phyloP scores from a whole-genome alignment of 1,284 basidiomycete species.

The Rhodotorula sp. region DNA sequence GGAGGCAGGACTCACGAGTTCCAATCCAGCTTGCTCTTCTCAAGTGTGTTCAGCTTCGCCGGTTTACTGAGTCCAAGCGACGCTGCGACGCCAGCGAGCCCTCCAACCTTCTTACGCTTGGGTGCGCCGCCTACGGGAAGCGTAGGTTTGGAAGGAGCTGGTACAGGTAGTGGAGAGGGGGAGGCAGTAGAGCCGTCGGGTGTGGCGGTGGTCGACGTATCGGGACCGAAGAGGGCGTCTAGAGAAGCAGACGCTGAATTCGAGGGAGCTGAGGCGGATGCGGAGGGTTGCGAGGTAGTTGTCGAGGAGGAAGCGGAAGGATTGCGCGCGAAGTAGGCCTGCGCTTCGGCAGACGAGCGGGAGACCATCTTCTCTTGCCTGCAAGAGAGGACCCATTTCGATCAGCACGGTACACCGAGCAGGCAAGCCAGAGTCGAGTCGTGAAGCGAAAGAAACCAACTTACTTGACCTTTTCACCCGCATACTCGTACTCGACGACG shows the following conservation, averaged over 20 bases:
- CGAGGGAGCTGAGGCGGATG: slow-evolving; percentile 5
- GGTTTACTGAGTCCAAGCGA: slow-evolving; percentile 59
- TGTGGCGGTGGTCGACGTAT: slow-evolving; percentile 48
- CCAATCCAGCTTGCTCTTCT: slow-evolving; percentile 82
- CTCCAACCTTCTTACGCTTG: slow-evolving; percentile 48
- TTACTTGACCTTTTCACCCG: slow-evolving; percentile 68
- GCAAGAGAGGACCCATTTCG: too few species aligned
- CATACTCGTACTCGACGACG: slow-evolving; percentile 65
- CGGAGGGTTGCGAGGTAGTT: slow-evolving; percentile 1
- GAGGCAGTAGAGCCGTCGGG: not conserved
- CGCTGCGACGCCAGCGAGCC: slow-evolving; percentile 61
- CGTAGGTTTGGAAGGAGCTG: not conserved
- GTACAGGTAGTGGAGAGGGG: not conserved
- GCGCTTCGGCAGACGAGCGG: slow-evolving; percentile 67
- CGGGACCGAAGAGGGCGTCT: slow-evolving; percentile 64
- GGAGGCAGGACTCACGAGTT: slow-evolving; percentile 53
- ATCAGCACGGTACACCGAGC: too few species aligned
- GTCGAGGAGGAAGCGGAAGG: slow-evolving; percentile 14
- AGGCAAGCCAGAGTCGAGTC: too few species aligned
- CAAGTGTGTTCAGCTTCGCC: slow-evolving; percentile 72
- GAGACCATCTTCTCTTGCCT: slow-evolving; percentile 70
- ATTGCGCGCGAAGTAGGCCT: slow-evolving; percentile 64
- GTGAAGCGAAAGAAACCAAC: slow-evolving; percentile 45
- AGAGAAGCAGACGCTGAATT: slow-evolving; percentile 61
- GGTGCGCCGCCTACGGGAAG: slow-evolving; percentile 8